Base-by-base conservation (phyloP, 257 asterid genomes). In the Solanum chiquidenum region DNA sequence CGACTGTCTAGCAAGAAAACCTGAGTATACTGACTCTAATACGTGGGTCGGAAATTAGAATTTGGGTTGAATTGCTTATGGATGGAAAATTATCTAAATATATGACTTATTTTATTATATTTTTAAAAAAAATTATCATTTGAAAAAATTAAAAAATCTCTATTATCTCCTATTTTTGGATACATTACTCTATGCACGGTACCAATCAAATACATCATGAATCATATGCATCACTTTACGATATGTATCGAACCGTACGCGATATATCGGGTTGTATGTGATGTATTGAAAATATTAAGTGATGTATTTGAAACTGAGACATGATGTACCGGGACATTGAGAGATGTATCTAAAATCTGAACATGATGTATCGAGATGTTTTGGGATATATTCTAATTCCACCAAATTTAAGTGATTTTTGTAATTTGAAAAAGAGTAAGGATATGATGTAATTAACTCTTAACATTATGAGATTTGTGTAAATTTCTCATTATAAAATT, bases 231-330 rank as follows among this genome's bases (percentile, higher is more conserved):
- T 52, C 1, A 52, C 0, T 16, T 16, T 52, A 52, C 21, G 4
- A 1, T 1, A 10, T 40, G 0, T 9, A 40, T 40, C 12, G 12
- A 40, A 40, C 3, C 13, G 4, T 34, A 34, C 9, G 31, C 31
- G 31, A 29, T 29, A 29, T 29, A 29, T 29, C 31, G 31, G 2
- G 55, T 1, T 5, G 2, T 52, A 5, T 6, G 4, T 1, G 4
- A 18, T 52, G 4, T 52, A 18, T 0, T 18, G 4, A 4, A 4
- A 5, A 16, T 10, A 52, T 8, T 52, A 52, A 18, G 10, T 55
- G 9, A 55, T 55, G n/a, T 55, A 55, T 55, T 0, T 0, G 0
- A 55, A 55, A 55, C 0, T 55, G 1, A 18, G n/a, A 6, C n/a
- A 4, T 18, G 62, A 52, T 18, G 1, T 52, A 52, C 18, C n/a